Conservation (phyloP, 2,329 filamentous ascomycete genomes). For the Atkinsonella hypoxylon region DNA sequence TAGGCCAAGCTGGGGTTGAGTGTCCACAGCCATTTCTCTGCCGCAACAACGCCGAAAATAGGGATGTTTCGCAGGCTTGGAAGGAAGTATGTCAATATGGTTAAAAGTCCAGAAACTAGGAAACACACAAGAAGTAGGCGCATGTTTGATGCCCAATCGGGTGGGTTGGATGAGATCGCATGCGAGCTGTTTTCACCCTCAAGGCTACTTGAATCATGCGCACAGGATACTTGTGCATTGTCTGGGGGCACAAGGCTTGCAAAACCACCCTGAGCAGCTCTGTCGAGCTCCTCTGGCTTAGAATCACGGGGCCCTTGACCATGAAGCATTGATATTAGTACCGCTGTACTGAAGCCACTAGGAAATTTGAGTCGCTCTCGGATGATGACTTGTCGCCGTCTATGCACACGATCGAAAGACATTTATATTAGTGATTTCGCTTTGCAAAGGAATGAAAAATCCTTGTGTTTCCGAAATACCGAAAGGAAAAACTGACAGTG, state of each 20-base stretch:
- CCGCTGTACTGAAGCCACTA: constrained; percentile 85
- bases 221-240: not conserved
- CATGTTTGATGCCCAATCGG: constrained; percentile 34
- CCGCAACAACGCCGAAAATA: constrained; percentile 64
- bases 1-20: constrained; percentile 96
- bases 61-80: constrained; percentile 78
- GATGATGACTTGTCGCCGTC: constrained; percentile 81
- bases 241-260: constrained; percentile 29
- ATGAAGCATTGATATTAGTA: constrained; percentile 86
- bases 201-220: not conserved
- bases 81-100: constrained; percentile 79
- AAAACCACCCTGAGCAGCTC: constrained; percentile 26
- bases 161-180: not conserved
- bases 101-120: constrained; percentile 51
- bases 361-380: constrained; percentile 87
- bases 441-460: not conserved
- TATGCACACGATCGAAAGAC: constrained; percentile 13
- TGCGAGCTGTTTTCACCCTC: not conserved
- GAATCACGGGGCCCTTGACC: constrained; percentile 34
- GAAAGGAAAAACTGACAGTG: constrained; percentile 39
- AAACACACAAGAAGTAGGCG: constrained; percentile 46
- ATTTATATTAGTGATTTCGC: not conserved
- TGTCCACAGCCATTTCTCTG: constrained; percentile 82
- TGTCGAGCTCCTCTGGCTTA: constrained; percentile 22
- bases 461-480: not conserved